Base-by-base conservation (phyloP, 2,329 filamentous ascomycete genomes). In the Sordariomycetes sp. region DNA sequence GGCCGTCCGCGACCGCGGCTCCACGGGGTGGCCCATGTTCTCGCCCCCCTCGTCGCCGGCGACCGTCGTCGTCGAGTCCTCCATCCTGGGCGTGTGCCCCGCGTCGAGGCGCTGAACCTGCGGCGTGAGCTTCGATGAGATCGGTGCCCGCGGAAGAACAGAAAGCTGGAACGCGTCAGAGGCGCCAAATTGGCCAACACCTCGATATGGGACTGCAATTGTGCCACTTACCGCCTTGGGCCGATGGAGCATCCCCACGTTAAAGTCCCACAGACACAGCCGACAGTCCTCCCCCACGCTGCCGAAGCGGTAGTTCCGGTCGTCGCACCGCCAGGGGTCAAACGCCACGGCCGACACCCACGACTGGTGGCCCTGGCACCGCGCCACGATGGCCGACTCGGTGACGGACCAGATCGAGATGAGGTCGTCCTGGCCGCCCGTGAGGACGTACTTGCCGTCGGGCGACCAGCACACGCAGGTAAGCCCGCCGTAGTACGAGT, bases 401-500 rank as follows among this genome's bases (percentile, higher is more conserved):
- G 85, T 81, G 43, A 96, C 79, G 18, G 87, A 94, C 94, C 94
- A 99, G 64, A 99, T 97, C 0, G 91, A 95, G 14, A 99, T 88
- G 11, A 97, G 77, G 69, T 99, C 94, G 69, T 99, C 94, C 72
- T 97, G 93, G 4, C 94, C 92, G 57, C 94, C 94, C 0, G 94
- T 97, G 20, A 99, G 78, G 56, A 99, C 86, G 70, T 97, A 99
- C 69, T 95, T 93, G 56, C 91, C 92, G 68, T 99, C 94, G 11
- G 94, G 94, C 7, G 93, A 97, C 94, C 94, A 99, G 73, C 90
- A 96, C 2, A 97, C 91, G 67, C 91, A 96, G 52, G 88, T 88
- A 61, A 99, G 79, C 3, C 90, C 93, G 53, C 94, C 94, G 66
- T 97, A 99, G 74, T 97, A 99, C 58, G 90, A 90, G 65, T 87